phyloP scores from a whole-genome alignment of 495 filamentous ascomycete genomes.

The Xanthoparmelia taractica region DNA sequence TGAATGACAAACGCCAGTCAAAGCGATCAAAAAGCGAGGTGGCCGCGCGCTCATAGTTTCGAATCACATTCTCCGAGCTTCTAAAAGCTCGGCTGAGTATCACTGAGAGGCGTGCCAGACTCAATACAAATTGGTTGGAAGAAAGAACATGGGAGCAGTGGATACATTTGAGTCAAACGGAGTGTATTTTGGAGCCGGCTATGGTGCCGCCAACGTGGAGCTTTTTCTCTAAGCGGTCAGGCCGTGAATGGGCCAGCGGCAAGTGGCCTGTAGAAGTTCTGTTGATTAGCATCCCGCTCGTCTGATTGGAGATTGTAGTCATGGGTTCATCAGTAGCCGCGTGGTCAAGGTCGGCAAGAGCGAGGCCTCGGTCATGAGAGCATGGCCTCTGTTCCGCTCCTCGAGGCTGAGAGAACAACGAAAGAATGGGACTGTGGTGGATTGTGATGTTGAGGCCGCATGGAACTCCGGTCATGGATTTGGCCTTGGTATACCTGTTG shows the following conservation, averaged over 20 bases:
- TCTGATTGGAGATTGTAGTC: conserved; percentile 2
- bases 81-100: conserved; percentile 7
- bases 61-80: background rate
- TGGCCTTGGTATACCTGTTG: background rate
- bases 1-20: conserved; percentile 14
- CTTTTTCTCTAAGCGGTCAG: background rate
- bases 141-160: background rate
- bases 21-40: conserved; percentile 3
- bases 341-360: conserved; percentile 10
- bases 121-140: conserved; percentile 7
- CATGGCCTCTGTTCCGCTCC: background rate
- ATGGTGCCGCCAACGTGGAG: background rate
- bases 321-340: conserved; percentile 7
- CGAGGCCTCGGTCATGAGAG: background rate
- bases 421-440: background rate
- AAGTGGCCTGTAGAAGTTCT: background rate
- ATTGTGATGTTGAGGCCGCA: background rate
- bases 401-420: conserved; percentile 9
- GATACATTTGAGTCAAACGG: background rate
- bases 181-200: background rate
- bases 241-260: background rate
- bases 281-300: background rate
- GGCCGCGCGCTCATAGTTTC: conserved; percentile 13
- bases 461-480: background rate
- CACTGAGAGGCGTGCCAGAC: conserved; percentile 10